Percentiles rank a stretch among this genome's conserved stretches.
phyloP scores from a whole-genome alignment of 768 basidiomycete species.

The Auriscalpium microsporum region DNA sequence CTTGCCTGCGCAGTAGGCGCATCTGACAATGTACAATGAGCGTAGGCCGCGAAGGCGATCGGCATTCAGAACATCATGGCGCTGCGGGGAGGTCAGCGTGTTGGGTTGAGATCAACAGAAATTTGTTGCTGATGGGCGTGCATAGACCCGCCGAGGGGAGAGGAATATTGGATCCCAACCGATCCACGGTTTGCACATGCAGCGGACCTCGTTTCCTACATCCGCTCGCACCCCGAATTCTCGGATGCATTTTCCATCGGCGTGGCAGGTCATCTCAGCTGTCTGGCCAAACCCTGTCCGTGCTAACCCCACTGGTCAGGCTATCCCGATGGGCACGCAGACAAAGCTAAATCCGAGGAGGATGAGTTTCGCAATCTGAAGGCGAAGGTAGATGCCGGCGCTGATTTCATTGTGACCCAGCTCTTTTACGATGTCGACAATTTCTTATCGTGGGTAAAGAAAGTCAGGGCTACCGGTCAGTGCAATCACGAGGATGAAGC shows the following conservation, averaged over 20 bases:
- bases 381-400: slow-evolving; percentile 87
- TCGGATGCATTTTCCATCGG: slow-evolving; percentile 86
- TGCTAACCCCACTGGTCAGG: slow-evolving; percentile 33
- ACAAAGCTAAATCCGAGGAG: slow-evolving; percentile 48
- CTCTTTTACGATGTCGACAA: slow-evolving; percentile 93
- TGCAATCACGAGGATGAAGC: background rate
- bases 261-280: slow-evolving; percentile 63
- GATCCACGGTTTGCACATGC: slow-evolving; percentile 81
- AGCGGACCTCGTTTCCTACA: slow-evolving; percentile 85
- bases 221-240: slow-evolving; percentile 68
- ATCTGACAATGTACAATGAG: background rate
- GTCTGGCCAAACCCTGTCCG: background rate
- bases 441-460: slow-evolving; percentile 72
- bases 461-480: slow-evolving; percentile 63
- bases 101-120: background rate
- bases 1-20: slow-evolving; percentile 4
- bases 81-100: slow-evolving; percentile 70
- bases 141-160: slow-evolving; percentile 84
- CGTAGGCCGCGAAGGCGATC: slow-evolving; percentile 64
- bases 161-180: slow-evolving; percentile 86
- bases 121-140: background rate
- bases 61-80: slow-evolving; percentile 90
- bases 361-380: slow-evolving; percentile 63
- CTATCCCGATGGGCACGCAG: slow-evolving; percentile 87
- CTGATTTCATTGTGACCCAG: slow-evolving; percentile 93